Base-by-base conservation (phyloP, 139 green algal genomes). In the Ostreobium quekettii region DNA sequence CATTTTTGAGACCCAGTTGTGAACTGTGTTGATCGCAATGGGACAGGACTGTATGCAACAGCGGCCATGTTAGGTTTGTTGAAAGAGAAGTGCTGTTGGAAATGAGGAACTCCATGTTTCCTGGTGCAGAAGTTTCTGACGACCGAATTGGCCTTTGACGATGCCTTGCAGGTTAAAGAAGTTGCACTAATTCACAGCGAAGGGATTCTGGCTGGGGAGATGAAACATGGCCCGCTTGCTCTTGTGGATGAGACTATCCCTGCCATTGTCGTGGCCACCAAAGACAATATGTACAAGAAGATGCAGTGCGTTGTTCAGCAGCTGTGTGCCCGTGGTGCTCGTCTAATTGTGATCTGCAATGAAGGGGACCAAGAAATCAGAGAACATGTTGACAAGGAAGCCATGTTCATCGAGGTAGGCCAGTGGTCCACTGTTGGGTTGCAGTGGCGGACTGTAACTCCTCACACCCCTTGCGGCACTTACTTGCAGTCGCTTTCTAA, bases 221-320 rank as follows among this genome's bases (percentile, higher is more conserved):
- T 99, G 86, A 99, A 99, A 86, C 93, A 99, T 76, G 93, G 93
- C 0, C 91, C 93, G 1, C 83, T 99, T 48, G 93, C 93, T 26
- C 82, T 99, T 8, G 88, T 99, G 35, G 93, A 99, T 66, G 86
- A 96, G 73, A 83, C 80, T 35, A 76, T 99, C 78, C 91, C 93
- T 47, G 89, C 97, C 65, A 80, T 99, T 2, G 89, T 99, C 29
- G 71, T 98, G 1, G 85, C 87, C 6, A 97, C 90, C 1, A 61
- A 49, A 2, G 73, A 79, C 48, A 69, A 48, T 37, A 90, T 91
- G 85, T 79, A 89, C 80, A 78, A 70, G 46, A 97, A 97, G 83
- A 96, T 96, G 90, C 74, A 91, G 37, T 84, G 66, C 46, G 84
- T 97, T 26, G 89, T 97, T 37, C 81, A 93, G 76, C 92, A 97